Percentiles rank a stretch among this genome's conserved stretches.
These are phyloP conservation scores for Hypoxylon sp. DNA, from an alignment of 2,329 filamentous ascomycete genomes.

Conservation along the genomic window DNA sequence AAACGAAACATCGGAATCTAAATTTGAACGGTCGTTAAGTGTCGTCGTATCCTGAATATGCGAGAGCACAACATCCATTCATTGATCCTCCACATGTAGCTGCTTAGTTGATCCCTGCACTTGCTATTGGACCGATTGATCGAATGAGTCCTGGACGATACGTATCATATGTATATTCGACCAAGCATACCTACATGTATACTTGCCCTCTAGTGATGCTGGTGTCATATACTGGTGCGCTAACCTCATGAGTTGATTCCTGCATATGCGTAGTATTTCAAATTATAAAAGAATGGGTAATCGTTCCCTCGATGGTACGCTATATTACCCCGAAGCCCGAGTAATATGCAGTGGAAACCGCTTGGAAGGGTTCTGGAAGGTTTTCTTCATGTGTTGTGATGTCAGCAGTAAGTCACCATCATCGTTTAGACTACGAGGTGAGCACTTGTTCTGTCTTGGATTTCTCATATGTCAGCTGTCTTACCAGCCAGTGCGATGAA, in stretches of 20 bases:
- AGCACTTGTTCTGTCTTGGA: neutral
- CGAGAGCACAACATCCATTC: slow-evolving; percentile 35
- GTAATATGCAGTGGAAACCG: slow-evolving; percentile 1
- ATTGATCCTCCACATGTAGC: slow-evolving; percentile 27
- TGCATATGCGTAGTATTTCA: neutral
- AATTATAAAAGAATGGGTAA: neutral
- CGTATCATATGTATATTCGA: slow-evolving; percentile 27
- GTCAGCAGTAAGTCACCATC: slow-evolving; percentile 1
- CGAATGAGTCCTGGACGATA: slow-evolving; percentile 21
- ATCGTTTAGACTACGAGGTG: neutral
- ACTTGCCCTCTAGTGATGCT: slow-evolving; percentile 1
- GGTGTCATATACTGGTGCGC: neutral
- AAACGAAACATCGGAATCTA: slow-evolving; percentile 13
- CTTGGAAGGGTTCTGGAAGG: slow-evolving; percentile 5
- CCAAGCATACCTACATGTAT: slow-evolving; percentile 28
- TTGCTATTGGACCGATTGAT: slow-evolving; percentile 27
- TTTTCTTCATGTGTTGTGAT: slow-evolving; percentile 7
- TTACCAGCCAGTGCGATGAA: neutral
- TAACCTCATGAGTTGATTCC: neutral
- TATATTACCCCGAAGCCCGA: neutral
- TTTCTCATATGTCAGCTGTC: slow-evolving; percentile 1
- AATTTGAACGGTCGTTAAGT: slow-evolving; percentile 6
- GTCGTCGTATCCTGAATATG: slow-evolving; percentile 35
- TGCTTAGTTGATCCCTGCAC: slow-evolving; percentile 20
- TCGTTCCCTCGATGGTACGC: neutral